A percentile compares a stretch with the other conserved stretches of the same genome.
Evolutionary conservation across 1,284 basidiomycete genomes (phyloP).

Genomic region (Ganoderma leucocontextum): DNA sequence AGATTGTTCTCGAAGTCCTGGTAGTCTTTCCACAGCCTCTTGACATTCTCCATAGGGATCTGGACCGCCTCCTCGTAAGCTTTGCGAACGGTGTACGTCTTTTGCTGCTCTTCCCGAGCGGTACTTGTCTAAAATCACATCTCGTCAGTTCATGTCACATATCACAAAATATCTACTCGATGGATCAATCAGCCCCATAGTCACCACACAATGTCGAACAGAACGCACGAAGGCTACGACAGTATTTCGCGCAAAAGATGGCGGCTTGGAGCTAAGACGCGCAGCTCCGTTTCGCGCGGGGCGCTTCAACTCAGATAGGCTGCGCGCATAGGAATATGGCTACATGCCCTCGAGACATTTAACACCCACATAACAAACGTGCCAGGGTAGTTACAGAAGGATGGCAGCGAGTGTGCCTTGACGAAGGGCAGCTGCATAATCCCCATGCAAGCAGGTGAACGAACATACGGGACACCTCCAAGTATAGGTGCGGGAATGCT

Average conservation of each 20-base stretch:
- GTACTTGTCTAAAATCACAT: constrained; percentile 39
- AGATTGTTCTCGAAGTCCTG: constrained; percentile 92
- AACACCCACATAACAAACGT: too few species aligned
- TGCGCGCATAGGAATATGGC: too few species aligned
- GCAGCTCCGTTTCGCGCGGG: too few species aligned
- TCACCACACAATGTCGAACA: constrained; percentile 1
- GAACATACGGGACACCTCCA: neutral
- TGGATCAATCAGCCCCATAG: constrained; percentile 1
- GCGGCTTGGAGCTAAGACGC: too few species aligned
- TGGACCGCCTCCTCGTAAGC: constrained; percentile 94
- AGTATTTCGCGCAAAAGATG: too few species aligned
- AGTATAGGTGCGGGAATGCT: neutral
- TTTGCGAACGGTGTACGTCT: constrained; percentile 92
- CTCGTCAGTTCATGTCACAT: constrained; percentile 8
- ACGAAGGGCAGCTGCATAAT: neutral
- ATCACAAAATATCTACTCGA: constrained; percentile 8
- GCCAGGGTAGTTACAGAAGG: neutral
- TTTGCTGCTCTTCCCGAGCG: constrained; percentile 96
- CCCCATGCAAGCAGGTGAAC: neutral
- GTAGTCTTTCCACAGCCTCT: constrained; percentile 94
- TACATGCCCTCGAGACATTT: too few species aligned
- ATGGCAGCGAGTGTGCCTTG: neutral
- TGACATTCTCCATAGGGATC: constrained; percentile 94
- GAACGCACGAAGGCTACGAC: constrained; percentile 24
- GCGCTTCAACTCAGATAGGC: too few species aligned